Evolutionary conservation across 768 basidiomycete species (phyloP).

Genomic region (Cantharellus cinnabarinus): DNA sequence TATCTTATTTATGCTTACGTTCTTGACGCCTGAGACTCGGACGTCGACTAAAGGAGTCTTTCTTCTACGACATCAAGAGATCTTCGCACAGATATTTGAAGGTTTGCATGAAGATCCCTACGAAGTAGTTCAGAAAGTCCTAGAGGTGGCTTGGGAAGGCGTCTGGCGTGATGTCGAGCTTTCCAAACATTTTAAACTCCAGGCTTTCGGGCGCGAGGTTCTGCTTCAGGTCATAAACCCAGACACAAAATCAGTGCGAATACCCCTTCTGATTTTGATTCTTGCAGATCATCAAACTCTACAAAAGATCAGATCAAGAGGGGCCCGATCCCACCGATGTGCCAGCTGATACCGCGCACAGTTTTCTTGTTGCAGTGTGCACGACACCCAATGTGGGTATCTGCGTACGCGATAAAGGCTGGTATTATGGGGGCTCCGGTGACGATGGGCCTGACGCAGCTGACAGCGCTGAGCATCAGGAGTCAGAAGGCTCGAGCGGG

Average conservation of each 20-base stretch:
- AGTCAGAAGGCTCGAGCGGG: constrained; percentile 5
- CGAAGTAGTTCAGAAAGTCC: constrained; percentile 34
- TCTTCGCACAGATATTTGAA: constrained; percentile 51
- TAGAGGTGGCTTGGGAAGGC: constrained; percentile 59
- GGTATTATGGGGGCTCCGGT: constrained; percentile 56
- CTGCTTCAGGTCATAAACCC: constrained; percentile 34
- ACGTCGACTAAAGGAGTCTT: constrained; percentile 39
- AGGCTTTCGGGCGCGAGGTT: constrained; percentile 45
- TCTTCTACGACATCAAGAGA: constrained; percentile 48
- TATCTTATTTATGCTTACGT: constrained; percentile 50
- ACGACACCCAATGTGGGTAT: constrained; percentile 64
- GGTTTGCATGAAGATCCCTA: constrained; percentile 49
- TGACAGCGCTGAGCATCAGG: constrained; percentile 13
- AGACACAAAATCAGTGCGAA: background rate
- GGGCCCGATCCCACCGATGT: constrained; percentile 29
- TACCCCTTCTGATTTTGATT: constrained; percentile 2
- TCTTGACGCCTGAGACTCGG: constrained; percentile 31
- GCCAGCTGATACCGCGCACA: constrained; percentile 64
- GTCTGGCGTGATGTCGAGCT: constrained; percentile 58
- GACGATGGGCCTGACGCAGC: constrained; percentile 18
- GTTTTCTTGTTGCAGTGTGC: constrained; percentile 71
- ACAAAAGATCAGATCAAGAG: constrained; percentile 37
- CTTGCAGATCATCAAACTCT: constrained; percentile 48
- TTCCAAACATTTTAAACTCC: constrained; percentile 49
- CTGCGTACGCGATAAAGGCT: constrained; percentile 76